These are phyloP conservation scores for Erodium moschatum DNA, from an alignment of 441 rosid genomes.

Conservation along the genomic window DNA sequence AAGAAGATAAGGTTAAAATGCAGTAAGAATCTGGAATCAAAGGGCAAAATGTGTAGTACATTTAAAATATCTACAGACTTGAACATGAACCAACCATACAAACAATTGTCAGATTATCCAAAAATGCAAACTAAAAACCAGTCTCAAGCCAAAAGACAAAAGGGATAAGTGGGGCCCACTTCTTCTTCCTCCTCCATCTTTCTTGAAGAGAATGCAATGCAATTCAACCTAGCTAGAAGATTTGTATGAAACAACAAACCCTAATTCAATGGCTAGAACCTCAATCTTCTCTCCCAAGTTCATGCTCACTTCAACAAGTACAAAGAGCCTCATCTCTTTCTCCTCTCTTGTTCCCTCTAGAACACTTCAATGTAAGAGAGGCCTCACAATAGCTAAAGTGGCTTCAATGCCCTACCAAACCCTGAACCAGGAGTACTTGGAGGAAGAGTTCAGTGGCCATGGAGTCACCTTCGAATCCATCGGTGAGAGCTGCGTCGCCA, in stretches of 20 bases:
- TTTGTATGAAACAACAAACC: background rate
- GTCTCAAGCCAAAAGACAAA: slow-evolving; percentile 11
- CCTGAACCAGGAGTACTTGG: slow-evolving; percentile 50
- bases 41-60: slow-evolving; percentile 11
- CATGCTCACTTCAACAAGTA: slow-evolving; percentile 1
- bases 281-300: slow-evolving; percentile 31
- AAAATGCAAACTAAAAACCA: background rate
- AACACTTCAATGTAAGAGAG: slow-evolving; percentile 25
- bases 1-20: slow-evolving; percentile 26
- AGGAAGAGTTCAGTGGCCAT: slow-evolving; percentile 60
- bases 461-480: slow-evolving; percentile 65
- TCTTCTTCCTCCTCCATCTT: slow-evolving; percentile 15
- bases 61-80: slow-evolving; percentile 26
- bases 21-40: slow-evolving; percentile 10
- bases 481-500: slow-evolving; percentile 56
- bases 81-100: slow-evolving; percentile 27
- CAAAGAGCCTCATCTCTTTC: slow-evolving; percentile 9
- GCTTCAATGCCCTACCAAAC: slow-evolving; percentile 48
- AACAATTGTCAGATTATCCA: slow-evolving; percentile 21
- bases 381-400: slow-evolving; percentile 28
- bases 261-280: slow-evolving; percentile 31
- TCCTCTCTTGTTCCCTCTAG: slow-evolving; percentile 20
- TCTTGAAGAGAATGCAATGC: background rate
- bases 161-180: slow-evolving; percentile 24
- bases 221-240: background rate